Conservation (phyloP, 1,284 basidiomycete genomes). For the Pascua sp. region DNA sequence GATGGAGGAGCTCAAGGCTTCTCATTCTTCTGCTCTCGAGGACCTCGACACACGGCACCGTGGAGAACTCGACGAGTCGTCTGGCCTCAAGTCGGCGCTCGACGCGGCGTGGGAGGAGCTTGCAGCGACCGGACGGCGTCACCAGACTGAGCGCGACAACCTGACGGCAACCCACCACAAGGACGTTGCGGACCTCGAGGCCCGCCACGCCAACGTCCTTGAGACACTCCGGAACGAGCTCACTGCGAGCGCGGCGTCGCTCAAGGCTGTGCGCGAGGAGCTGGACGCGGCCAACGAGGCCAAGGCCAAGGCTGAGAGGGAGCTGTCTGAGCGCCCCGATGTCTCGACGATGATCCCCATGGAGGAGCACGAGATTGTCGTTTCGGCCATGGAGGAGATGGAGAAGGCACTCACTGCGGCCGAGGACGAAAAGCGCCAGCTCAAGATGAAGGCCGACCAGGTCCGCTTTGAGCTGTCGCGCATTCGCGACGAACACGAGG, state of each 20-base stretch:
- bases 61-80: slow-evolving; percentile 7
- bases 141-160: slow-evolving; percentile 21
- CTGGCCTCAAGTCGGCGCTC: slow-evolving; percentile 15
- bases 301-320: slow-evolving; percentile 16
- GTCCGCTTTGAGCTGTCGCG: slow-evolving; percentile 41
- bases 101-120: slow-evolving; percentile 23
- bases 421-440: slow-evolving; percentile 43
- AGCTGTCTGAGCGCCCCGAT: slow-evolving; percentile 12
- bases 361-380: slow-evolving; percentile 27
- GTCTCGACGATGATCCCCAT: slow-evolving; percentile 12
- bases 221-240: slow-evolving; percentile 16
- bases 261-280: slow-evolving; percentile 12
- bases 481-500: slow-evolving; percentile 38
- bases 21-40: slow-evolving; percentile 16
- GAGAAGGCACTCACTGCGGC: slow-evolving; percentile 29
- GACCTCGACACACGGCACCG: slow-evolving; percentile 18
- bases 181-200: slow-evolving; percentile 19
- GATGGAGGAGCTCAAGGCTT: slow-evolving; percentile 20
- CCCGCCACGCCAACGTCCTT: slow-evolving; percentile 20
- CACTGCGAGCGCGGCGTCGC: slow-evolving; percentile 7
- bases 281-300: slow-evolving; percentile 15
- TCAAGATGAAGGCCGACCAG: slow-evolving; percentile 46
- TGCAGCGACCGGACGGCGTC: slow-evolving; percentile 10
- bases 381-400: slow-evolving; percentile 39
- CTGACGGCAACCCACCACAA: slow-evolving; percentile 24